phyloP scores from a whole-genome alignment of 805 yeast genomes.

The Candida xyloterini region DNA sequence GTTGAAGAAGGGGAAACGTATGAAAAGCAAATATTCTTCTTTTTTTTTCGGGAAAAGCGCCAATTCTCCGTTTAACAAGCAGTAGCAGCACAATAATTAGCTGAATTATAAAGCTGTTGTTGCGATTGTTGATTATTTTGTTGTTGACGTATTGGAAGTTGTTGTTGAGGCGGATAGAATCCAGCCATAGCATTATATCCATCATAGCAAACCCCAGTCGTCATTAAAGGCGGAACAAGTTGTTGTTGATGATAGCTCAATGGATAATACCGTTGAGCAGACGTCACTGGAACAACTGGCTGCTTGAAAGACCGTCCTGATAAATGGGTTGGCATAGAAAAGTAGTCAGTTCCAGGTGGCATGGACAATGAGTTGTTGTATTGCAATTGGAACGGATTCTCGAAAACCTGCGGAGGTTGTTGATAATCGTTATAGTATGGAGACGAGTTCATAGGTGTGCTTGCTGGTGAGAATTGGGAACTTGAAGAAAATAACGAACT shows the following conservation, averaged over 20 bases:
- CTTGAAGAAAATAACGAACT: constrained; percentile 21
- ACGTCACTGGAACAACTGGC: constrained; percentile 7
- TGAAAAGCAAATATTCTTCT: constrained; percentile 5
- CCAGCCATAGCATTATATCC: constrained; percentile 4
- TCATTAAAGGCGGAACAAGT: constrained; percentile 18
- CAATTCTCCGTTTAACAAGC: constrained; percentile 18
- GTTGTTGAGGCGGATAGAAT: constrained; percentile 5
- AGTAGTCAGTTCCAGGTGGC: constrained; percentile 13
- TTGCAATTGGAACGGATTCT: constrained; percentile 25
- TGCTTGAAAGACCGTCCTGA: constrained; percentile 14
- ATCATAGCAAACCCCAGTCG: constrained; percentile 13
- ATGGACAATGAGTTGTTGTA: constrained; percentile 17
- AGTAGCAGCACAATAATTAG: constrained; percentile 20
- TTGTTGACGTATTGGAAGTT: constrained; percentile 8
- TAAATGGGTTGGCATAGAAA: constrained; percentile 17
- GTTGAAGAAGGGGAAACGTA: background rate
- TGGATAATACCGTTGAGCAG: constrained; percentile 22
- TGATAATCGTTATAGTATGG: constrained; percentile 25
- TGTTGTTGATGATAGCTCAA: constrained; percentile 16
- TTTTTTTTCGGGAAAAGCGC: constrained; percentile 1
- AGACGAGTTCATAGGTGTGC: constrained; percentile 24
- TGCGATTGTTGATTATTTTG: constrained; percentile 12
- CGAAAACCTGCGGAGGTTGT: constrained; percentile 22
- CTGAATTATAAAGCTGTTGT: constrained; percentile 10
- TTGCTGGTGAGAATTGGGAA: constrained; percentile 25